Base-by-base conservation (phyloP, 768 basidiomycete genomes). In the Pleurotus sapidus region DNA sequence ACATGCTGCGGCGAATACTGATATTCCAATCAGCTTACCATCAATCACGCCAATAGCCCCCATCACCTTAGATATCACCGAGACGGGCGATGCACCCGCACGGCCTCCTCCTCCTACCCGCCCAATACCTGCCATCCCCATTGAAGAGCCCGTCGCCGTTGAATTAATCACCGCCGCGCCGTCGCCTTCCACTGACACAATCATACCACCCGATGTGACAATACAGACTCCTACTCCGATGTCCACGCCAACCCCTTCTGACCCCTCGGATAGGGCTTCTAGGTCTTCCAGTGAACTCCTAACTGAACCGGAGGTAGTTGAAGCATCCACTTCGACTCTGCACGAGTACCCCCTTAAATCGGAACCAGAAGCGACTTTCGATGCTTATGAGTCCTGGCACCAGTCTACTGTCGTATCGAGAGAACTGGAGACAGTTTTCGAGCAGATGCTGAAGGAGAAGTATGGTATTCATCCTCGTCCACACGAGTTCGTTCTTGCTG, bases 351-450 rank as follows among this genome's bases (percentile, higher is more conserved):
- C 51, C 1, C 14, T 38, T 20, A 40, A 17, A 38, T 8, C 51
- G 20, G 18, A 53, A n/a, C 20, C 51, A 4, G 51, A 53, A 37
- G 17, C 51, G 5, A 34, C 40, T 24, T 39, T 18, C 40, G 51
- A 53, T 53, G 51, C 17, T 12, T 53, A 53, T 53, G 51, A 64
- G 0, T 71, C 77, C 14, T 85, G 82, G 80, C 67, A 72, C 57
- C 63, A 58, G 27, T 76, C 74, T 43, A 71, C 69, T 5, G 61
- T 64, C 12, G 67, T 76, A 7, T 78, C 79, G 42, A 70, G 71
- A 46, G 70, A 78, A 24, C 63, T 89, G 23, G 89, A 91, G 66
- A 71, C 62, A 5, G 68, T 84, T 14, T 91, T 87, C 66, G 72
- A 77, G 58, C 70, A 76, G 20, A 88, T 89, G 86, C 72, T 91